These are phyloP conservation scores for Volvox reticuliferus DNA, from an alignment of 139 green algal genomes.

Conservation along the genomic window DNA sequence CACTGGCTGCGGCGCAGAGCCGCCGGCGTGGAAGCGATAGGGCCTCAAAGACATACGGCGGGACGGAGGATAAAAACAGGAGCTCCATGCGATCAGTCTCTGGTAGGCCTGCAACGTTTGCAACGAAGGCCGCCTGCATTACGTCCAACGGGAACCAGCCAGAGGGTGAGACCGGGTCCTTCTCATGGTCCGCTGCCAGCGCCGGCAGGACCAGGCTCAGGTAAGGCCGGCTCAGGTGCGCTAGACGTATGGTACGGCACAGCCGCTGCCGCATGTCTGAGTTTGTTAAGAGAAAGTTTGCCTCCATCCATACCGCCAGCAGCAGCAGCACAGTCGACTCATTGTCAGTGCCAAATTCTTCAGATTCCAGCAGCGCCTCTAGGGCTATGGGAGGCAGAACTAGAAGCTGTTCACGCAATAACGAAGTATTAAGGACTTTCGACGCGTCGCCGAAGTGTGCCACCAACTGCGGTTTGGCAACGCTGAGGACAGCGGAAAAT, in stretches of 20 bases:
- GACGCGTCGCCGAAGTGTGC: not conserved
- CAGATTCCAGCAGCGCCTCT: conserved; percentile 1
- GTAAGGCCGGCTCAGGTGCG: conserved; percentile 17
- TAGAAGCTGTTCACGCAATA: not conserved
- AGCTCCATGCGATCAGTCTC: not conserved
- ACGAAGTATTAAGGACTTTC: not conserved
- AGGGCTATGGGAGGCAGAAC: not conserved
- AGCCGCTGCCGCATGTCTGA: not conserved
- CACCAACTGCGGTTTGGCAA: not conserved
- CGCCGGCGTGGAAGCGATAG: not conserved
- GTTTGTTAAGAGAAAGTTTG: not conserved
- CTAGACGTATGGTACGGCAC: conserved; percentile 6
- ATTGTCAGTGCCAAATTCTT: conserved; percentile 8
- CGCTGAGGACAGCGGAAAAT: not conserved
- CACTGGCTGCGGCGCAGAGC: not conserved
- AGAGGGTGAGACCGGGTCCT: not conserved
- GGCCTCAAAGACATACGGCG: not conserved
- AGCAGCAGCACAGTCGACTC: conserved; percentile 13
- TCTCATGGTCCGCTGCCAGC: not conserved
- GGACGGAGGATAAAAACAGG: not conserved
- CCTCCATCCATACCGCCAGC: conserved; percentile 5
- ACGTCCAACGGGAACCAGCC: not conserved
- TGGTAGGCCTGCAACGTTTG: not conserved
- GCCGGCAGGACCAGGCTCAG: not conserved
- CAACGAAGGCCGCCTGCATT: not conserved